phyloP scores from a whole-genome alignment of 768 basidiomycete species.

The Amyloporia xantha region DNA sequence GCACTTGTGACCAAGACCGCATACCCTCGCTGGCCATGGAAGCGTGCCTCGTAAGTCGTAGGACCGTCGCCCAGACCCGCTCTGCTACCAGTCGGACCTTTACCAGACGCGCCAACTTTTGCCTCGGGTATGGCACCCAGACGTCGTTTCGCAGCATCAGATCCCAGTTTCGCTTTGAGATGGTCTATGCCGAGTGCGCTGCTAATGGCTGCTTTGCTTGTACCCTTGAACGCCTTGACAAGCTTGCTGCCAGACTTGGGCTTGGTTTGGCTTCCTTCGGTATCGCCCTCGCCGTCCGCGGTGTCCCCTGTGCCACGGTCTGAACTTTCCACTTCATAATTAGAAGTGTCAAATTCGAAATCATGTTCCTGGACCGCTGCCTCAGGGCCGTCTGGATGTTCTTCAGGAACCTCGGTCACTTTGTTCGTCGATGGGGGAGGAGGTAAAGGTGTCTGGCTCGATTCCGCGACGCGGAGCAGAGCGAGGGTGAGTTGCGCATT shows the following conservation, averaged over 20 bases:
- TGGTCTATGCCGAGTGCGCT: constrained; percentile 25
- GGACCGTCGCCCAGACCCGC: constrained; percentile 23
- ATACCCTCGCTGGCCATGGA: constrained; percentile 26
- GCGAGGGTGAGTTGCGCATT: constrained; percentile 38
- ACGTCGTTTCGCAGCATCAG: constrained; percentile 23
- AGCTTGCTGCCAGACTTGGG: constrained; percentile 14
- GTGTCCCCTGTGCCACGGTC: constrained; percentile 40
- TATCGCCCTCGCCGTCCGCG: constrained; percentile 39
- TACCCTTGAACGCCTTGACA: constrained; percentile 21
- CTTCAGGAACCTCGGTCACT: constrained; percentile 3
- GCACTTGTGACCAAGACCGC: constrained; percentile 24
- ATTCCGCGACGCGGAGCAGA: constrained; percentile 35
- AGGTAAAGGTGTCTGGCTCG: constrained; percentile 31
- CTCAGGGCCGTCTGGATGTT: constrained; percentile 11
- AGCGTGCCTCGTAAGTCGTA: constrained; percentile 23
- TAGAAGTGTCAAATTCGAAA: constrained; percentile 17
- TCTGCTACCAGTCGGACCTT: constrained; percentile 7
- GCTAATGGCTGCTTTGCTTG: constrained; percentile 23
- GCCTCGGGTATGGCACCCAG: constrained; percentile 22
- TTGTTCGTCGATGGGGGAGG: constrained; percentile 24
- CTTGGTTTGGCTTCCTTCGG: constrained; percentile 23
- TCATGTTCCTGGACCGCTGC: constrained; percentile 6
- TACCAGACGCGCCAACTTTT: neutral
- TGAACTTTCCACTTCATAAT: constrained; percentile 36
- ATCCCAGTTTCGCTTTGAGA: constrained; percentile 26